Evolutionary conservation across 495 filamentous ascomycete species (phyloP).

Genomic region (Tuber borchii): DNA sequence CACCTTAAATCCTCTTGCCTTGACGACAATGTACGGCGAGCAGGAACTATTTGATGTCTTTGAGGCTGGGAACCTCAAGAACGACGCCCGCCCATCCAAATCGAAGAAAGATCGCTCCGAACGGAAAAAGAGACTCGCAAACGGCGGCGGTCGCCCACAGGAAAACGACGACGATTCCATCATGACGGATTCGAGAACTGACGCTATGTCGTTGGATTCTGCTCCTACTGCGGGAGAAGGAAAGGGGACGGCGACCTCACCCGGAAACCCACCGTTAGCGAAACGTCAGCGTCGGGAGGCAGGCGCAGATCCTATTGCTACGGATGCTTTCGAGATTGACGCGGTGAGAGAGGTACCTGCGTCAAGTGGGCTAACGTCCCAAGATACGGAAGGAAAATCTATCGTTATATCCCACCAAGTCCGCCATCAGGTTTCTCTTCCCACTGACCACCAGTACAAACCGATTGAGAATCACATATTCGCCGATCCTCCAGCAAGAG

Average conservation of each 20-base stretch:
- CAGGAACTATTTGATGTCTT: slow-evolving; percentile 84
- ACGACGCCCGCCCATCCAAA: slow-evolving; percentile 41
- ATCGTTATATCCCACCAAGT: slow-evolving; percentile 92
- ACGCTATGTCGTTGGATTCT: slow-evolving; percentile 51
- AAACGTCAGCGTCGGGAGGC: slow-evolving; percentile 70
- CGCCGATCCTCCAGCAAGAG: slow-evolving; percentile 73
- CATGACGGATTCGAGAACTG: slow-evolving; percentile 41
- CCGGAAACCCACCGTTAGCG: slow-evolving; percentile 35
- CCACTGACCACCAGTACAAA: slow-evolving; percentile 85
- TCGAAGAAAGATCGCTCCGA: slow-evolving; percentile 51
- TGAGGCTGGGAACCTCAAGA: slow-evolving; percentile 56
- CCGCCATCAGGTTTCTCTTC: slow-evolving; percentile 92
- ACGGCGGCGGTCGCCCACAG: slow-evolving; percentile 53
- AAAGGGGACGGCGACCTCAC: slow-evolving; percentile 23
- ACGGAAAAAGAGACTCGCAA: slow-evolving; percentile 75
- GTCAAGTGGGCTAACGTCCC: slow-evolving; percentile 67
- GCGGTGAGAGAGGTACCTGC: slow-evolving; percentile 81
- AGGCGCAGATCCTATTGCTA: slow-evolving; percentile 67
- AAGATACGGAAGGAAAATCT: slow-evolving; percentile 48
- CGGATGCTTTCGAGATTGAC: slow-evolving; percentile 92
- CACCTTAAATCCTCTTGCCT: slow-evolving; percentile 2
- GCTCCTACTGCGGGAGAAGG: slow-evolving; percentile 40
- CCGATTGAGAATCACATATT: slow-evolving; percentile 85
- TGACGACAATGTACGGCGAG: slow-evolving; percentile 36
- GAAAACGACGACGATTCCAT: slow-evolving; percentile 49